Conservation (phyloP, 352 stramenopile genomes). For the Pythium oligandrum region DNA sequence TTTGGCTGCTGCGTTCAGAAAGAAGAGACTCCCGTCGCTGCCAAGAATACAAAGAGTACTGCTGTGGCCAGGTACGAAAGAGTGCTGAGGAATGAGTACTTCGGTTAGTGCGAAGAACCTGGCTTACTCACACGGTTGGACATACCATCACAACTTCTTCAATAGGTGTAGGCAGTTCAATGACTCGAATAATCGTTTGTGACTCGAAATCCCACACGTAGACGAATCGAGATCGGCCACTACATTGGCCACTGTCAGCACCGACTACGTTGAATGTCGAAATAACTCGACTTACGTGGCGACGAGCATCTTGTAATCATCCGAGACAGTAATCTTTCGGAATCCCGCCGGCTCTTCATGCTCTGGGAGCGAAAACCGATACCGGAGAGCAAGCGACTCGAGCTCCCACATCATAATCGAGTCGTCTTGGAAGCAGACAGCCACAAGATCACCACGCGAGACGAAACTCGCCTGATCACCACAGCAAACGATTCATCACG, state of each 20-base stretch:
- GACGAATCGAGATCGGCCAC: constrained; percentile 65
- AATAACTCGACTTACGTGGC: constrained; percentile 43
- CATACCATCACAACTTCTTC: constrained; percentile 58
- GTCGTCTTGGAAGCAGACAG: constrained; percentile 78
- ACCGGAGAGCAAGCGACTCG: constrained; percentile 62
- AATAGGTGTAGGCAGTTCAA: constrained; percentile 71
- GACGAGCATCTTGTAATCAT: constrained; percentile 71
- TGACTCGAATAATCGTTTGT: constrained; percentile 82
- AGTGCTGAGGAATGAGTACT: constrained; percentile 33
- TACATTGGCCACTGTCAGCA: constrained; percentile 14
- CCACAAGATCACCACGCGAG: constrained; percentile 50
- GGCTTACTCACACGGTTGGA: not conserved
- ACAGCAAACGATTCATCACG: not conserved
- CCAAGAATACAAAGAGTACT: constrained; percentile 65
- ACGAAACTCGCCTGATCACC: constrained; percentile 49
- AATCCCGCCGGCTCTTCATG: constrained; percentile 56
- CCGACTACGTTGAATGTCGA: not conserved
- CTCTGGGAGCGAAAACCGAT: constrained; percentile 63
- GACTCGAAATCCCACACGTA: constrained; percentile 84
- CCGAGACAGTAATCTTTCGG: constrained; percentile 64
- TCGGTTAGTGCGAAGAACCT: not conserved
- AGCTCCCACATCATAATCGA: constrained; percentile 88
- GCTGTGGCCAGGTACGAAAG: constrained; percentile 51
- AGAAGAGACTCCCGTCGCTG: constrained; percentile 63
- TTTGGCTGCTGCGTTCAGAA: constrained; percentile 61